A percentile compares a stretch with the other conserved stretches of the same genome.
These are phyloP conservation scores for Vairimorpha ceranae DNA, from an alignment of 371 early-diverging fungal species.

Conservation along the genomic window DNA sequence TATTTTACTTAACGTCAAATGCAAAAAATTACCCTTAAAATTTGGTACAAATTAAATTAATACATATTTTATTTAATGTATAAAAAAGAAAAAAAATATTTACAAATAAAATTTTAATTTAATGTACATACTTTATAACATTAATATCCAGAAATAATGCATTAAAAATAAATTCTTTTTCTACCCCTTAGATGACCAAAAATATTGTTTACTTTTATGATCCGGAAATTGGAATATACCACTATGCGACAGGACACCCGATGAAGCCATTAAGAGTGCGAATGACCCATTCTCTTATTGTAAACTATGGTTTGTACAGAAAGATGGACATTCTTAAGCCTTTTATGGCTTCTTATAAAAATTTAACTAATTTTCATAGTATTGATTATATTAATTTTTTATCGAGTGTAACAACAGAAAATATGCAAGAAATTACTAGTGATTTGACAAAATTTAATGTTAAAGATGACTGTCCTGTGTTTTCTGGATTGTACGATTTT, in stretches of 20 bases:
- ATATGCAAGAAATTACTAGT: conserved; percentile 70
- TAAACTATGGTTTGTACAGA: conserved; percentile 59
- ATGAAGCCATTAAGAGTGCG: conserved; percentile 63
- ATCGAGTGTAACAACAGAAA: conserved; percentile 80
- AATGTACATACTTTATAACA: not conserved
- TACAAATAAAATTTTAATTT: too few relatives aligned
- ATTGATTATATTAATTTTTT: conserved; percentile 97
- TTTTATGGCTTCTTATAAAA: conserved; percentile 73
- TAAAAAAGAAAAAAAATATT: too few relatives aligned
- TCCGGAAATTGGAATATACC: conserved; percentile 58
- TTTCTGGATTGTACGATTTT: conserved; percentile 65
- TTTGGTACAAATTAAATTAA: not conserved
- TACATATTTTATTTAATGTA: not conserved
- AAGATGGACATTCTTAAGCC: conserved; percentile 66
- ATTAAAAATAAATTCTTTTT: conserved; percentile 36
- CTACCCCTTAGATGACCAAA: conserved; percentile 32
- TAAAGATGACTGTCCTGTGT: conserved; percentile 69
- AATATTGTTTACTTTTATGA: conserved; percentile 62
- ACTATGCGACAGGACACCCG: conserved; percentile 63
- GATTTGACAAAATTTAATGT: conserved; percentile 73
- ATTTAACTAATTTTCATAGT: conserved; percentile 95
- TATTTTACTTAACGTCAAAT: too few relatives aligned
- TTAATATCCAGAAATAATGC: too few relatives aligned
- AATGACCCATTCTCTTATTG: conserved; percentile 62
- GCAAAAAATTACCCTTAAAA: too few relatives aligned